phyloP scores from a whole-genome alignment of 805 yeast species.

The Diddensiella caesifluorescens region DNA sequence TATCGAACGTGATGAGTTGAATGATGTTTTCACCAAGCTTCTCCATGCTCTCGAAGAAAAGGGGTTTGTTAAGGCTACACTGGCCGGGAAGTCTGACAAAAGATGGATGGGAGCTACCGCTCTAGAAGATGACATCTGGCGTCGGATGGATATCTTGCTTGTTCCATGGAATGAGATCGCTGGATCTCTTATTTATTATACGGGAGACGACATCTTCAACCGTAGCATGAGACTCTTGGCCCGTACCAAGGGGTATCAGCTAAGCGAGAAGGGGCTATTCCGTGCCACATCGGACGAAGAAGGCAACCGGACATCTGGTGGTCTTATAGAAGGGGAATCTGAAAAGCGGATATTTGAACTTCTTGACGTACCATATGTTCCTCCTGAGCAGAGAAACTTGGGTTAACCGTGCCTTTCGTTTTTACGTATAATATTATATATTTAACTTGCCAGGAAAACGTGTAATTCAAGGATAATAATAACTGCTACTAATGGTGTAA shows the following conservation, averaged over 20 bases:
- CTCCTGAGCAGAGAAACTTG: constrained; percentile 33
- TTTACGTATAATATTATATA: background rate
- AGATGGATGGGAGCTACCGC: constrained; percentile 35
- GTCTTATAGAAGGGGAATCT: constrained; percentile 39
- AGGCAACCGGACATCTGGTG: constrained; percentile 14
- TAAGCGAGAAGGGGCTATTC: constrained; percentile 44
- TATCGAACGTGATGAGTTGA: constrained; percentile 26
- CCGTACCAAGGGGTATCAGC: constrained; percentile 32
- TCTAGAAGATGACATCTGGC: constrained; percentile 34
- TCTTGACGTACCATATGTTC: constrained; percentile 37
- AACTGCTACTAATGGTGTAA: too few species aligned
- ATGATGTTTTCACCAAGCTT: constrained; percentile 23
- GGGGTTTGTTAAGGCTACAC: constrained; percentile 36
- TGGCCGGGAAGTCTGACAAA: constrained; percentile 22
- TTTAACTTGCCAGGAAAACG: too few species aligned
- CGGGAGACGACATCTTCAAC: constrained; percentile 51
- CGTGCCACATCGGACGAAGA: constrained; percentile 9
- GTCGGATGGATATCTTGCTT: constrained; percentile 50
- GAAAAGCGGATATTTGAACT: constrained; percentile 43
- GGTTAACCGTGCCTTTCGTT: constrained; percentile 11
- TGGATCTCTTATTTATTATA: constrained; percentile 46
- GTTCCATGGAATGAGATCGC: constrained; percentile 45
- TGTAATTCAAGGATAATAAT: too few species aligned
- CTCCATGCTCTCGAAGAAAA: constrained; percentile 25
- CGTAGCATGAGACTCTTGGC: constrained; percentile 44